A percentile compares a stretch with the other conserved stretches of the same genome.
phyloP scores from a whole-genome alignment of 768 basidiomycete genomes.

The Guyanaporus albipodus region DNA sequence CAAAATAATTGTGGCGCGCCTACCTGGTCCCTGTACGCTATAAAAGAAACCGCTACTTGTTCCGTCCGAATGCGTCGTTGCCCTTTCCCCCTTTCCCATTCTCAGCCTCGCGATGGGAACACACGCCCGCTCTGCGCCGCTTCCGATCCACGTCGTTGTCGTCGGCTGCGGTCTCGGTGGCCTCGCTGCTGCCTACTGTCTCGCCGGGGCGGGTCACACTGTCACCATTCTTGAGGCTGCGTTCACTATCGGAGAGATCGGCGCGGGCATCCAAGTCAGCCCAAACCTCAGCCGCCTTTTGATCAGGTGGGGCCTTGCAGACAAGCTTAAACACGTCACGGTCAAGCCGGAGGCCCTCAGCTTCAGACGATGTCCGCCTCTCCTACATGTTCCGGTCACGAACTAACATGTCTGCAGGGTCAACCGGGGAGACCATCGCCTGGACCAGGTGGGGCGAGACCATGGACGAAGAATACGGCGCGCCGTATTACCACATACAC shows the following conservation, averaged over 20 bases:
- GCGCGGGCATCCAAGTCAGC: slow-evolving; percentile 49
- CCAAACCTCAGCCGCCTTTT: slow-evolving; percentile 44
- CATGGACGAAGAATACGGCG: slow-evolving; percentile 31
- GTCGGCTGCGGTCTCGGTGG: slow-evolving; percentile 53
- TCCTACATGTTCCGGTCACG: neutral
- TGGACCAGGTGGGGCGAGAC: slow-evolving; percentile 35
- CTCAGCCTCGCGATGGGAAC: neutral
- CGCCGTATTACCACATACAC: slow-evolving; percentile 36
- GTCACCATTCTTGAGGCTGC: slow-evolving; percentile 48
- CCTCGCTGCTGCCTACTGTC: slow-evolving; percentile 41
- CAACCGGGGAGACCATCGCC: slow-evolving; percentile 33
- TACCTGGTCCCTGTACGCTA: neutral
- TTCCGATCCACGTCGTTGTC: slow-evolving; percentile 37
- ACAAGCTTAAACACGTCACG: slow-evolving; percentile 35
- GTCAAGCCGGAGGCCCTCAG: slow-evolving; percentile 39
- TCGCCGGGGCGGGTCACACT: slow-evolving; percentile 45
- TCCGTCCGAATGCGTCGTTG: neutral
- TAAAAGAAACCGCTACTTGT: neutral
- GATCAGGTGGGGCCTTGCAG: slow-evolving; percentile 47
- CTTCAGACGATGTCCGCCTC: slow-evolving; percentile 40
- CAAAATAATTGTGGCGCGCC: neutral
- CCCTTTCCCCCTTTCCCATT: neutral
- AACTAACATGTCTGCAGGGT: slow-evolving; percentile 16
- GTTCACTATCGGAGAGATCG: slow-evolving; percentile 38
- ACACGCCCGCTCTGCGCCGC: slow-evolving; percentile 4